phyloP scores from a whole-genome alignment of 768 basidiomycete species.

The Termitomyces sp. region DNA sequence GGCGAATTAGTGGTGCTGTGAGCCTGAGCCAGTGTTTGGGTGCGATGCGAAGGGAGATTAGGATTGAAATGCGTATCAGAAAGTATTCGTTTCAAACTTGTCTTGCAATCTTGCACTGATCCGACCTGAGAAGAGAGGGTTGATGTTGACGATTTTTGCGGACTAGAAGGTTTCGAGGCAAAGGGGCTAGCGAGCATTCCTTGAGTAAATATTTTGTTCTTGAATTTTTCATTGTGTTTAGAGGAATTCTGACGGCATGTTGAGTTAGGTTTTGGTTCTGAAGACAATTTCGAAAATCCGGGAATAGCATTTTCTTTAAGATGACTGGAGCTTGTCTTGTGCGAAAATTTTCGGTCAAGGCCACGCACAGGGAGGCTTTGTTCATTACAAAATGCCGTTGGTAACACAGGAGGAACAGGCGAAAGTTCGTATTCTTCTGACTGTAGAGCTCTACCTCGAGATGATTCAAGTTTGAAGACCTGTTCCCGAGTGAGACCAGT shows the following conservation, averaged over 20 bases:
- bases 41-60: conserved; percentile 11
- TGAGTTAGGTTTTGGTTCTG: neutral
- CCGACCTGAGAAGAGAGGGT: neutral
- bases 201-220: neutral
- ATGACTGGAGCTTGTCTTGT: conserved; percentile 15
- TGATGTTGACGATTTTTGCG: neutral
- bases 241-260: neutral
- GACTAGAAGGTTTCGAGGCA: conserved; percentile 14
- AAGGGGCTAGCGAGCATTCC: conserved; percentile 18
- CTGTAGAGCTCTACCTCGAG: conserved; percentile 4
- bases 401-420: conserved; percentile 10
- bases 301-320: conserved; percentile 17
- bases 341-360: neutral
- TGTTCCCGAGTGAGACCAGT: conserved; percentile 11
- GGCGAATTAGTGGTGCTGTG: conserved; percentile 18
- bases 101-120: neutral
- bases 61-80: conserved; percentile 18
- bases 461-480: conserved; percentile 11
- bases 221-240: neutral
- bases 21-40: conserved; percentile 2
- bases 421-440: conserved; percentile 10
- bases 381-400: neutral
- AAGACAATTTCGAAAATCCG: neutral
- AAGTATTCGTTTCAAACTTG: conserved; percentile 9
- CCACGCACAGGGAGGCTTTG: neutral